Evolutionary conservation across 2,329 filamentous ascomycete genomes (phyloP).

Genomic region (Arthrobotrys sinensis): DNA sequence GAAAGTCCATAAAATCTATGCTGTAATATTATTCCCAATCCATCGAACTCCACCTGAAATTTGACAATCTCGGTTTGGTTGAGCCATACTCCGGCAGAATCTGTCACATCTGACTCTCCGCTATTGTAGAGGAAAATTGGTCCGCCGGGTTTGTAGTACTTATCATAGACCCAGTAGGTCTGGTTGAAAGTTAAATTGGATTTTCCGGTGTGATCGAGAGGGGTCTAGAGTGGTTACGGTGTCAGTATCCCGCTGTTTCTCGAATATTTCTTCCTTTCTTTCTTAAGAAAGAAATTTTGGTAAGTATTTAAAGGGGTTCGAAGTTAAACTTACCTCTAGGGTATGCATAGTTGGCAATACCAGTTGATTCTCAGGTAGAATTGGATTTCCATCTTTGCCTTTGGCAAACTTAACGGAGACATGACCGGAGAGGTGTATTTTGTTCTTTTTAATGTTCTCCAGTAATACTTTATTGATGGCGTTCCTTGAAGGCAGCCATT

Average conservation of each 20-base stretch:
- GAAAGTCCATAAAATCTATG: slow-evolving; percentile 61
- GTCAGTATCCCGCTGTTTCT: too few relatives aligned
- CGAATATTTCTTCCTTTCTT: too few relatives aligned
- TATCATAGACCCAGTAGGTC: slow-evolving; percentile 63
- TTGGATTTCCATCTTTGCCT: background rate
- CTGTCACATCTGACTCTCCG: slow-evolving; percentile 55
- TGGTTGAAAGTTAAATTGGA: slow-evolving; percentile 62
- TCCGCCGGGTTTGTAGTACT: slow-evolving; percentile 62
- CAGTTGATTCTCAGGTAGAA: background rate
- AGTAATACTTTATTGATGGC: background rate
- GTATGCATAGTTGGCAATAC: background rate
- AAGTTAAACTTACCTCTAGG: background rate
- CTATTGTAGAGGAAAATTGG: slow-evolving; percentile 63
- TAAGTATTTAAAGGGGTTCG: too few relatives aligned
- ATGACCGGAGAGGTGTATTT: background rate
- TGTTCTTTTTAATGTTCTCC: background rate
- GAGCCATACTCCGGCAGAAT: slow-evolving; percentile 44
- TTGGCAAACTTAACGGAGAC: slow-evolving; percentile 3
- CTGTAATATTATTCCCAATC: slow-evolving; percentile 63
- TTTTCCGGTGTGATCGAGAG: slow-evolving; percentile 24
- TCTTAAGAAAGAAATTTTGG: too few relatives aligned
- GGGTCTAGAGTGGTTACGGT: slow-evolving; percentile 13
- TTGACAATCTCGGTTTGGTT: slow-evolving; percentile 42
- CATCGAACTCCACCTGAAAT: slow-evolving; percentile 62
- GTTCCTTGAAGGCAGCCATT: background rate